Conservation (phyloP, 2,329 filamentous ascomycete species). For the Trichophyton schoenleinii region DNA sequence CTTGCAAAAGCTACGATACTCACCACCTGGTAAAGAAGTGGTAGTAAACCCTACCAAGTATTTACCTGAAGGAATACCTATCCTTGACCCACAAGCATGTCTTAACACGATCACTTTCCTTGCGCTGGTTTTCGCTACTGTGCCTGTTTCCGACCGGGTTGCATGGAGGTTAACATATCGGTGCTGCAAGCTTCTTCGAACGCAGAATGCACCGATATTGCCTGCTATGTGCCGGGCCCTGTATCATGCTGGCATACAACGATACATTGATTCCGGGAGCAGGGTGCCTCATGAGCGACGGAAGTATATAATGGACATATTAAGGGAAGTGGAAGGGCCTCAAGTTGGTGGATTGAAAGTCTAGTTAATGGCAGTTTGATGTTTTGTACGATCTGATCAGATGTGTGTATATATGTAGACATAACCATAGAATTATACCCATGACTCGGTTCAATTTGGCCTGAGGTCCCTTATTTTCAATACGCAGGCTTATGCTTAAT, state of each 20-base stretch:
- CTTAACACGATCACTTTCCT: constrained; percentile 35
- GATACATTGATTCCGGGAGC: constrained; percentile 28
- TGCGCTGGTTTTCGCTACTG: constrained; percentile 33
- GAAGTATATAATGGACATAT: constrained; percentile 34
- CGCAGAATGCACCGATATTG: constrained; percentile 31
- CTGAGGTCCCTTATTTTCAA: neutral
- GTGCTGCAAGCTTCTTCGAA: constrained; percentile 35
- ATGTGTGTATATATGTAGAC: neutral
- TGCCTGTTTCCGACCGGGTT: constrained; percentile 24
- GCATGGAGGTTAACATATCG: constrained; percentile 37
- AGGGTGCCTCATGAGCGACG: constrained; percentile 26
- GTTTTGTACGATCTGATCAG: neutral
- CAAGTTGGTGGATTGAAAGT: constrained; percentile 21
- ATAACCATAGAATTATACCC: neutral
- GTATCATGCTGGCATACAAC: constrained; percentile 38
- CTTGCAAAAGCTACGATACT: constrained; percentile 12
- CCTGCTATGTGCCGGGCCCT: constrained; percentile 37
- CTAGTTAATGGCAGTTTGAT: neutral
- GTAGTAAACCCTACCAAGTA: neutral
- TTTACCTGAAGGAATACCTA: neutral
- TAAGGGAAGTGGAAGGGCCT: constrained; percentile 32
- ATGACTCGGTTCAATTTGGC: neutral
- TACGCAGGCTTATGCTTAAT: neutral
- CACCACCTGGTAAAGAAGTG: neutral
- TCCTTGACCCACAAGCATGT: constrained; percentile 25